Base-by-base conservation (phyloP, 805 yeast species). In the Saccharomycopsis capsularis region DNA sequence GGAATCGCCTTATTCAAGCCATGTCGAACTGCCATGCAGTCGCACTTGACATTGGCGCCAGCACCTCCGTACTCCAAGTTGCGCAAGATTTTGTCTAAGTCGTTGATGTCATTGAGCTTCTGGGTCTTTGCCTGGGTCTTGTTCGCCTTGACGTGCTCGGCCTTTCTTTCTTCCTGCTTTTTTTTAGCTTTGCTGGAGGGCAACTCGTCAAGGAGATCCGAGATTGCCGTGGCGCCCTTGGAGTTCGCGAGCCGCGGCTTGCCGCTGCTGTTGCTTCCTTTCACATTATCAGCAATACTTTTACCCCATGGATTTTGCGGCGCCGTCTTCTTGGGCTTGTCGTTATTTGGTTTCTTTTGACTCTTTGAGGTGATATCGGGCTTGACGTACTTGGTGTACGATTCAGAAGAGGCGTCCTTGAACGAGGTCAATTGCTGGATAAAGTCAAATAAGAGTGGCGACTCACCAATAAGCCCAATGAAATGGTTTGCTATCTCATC, bases 1-100 rank as follows among this genome's bases (percentile, higher is more conserved):
- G 99, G 98, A 2, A 95, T 93, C 55, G 84, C 75, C 49, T 86
- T 95, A 54, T 88, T 84, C 27, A 93, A 66, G 2, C 96, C 95
- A 60, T 93, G 99, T 52, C 85, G 70, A 0, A 84, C 76, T 1
- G 91, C 97, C 79, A 82, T 85, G 60, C 98, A 90, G 54, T 82
- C 77, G 61, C 98, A 90, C 3, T 58, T 60, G 18, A 69, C 61
- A 11, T 59, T 58, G 21, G 52, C 52, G 16, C 57, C 52, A 50
- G 56, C 53, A 2, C 48, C 53, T 5, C 61, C 60, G 3, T 72
- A 54, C 54, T 84, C 82, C 56, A 80, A 60, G 50, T 78, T 73
- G 54, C 69, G 65, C 39, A 84, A 64, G 0, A 81, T 80, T 1
- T 78, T 76, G 51, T 84, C 89, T 5, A 85, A 72, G 51, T 84